These are phyloP conservation scores for Aspergillus unguis DNA, from an alignment of 2,329 filamentous ascomycete genomes.

Conservation along the genomic window DNA sequence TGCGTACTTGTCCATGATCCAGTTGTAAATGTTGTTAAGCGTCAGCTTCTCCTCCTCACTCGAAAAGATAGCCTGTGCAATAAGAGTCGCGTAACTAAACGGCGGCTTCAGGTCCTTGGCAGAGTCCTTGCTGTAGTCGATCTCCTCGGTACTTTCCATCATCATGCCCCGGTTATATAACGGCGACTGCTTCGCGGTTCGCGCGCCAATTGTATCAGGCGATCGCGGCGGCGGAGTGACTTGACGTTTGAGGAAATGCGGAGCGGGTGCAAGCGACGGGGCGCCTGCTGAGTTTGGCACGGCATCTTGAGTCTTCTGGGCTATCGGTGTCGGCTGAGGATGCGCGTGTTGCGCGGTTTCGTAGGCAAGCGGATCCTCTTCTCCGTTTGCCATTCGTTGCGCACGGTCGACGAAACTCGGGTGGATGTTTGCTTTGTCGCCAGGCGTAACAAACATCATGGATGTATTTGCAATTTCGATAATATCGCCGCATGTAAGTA, in stretches of 20 bases:
- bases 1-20: conserved; percentile 85
- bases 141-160: conserved; percentile 53
- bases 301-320: conserved; percentile 14
- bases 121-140: conserved; percentile 67
- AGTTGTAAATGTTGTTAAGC: conserved; percentile 87
- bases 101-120: conserved; percentile 92
- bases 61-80: conserved; percentile 90
- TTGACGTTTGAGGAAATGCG: conserved; percentile 44
- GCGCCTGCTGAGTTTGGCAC: conserved; percentile 25
- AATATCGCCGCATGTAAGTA: conserved; percentile 80
- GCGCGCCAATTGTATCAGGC: conserved; percentile 38
- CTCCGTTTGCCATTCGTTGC: conserved; percentile 42
- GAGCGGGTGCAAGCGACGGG: conserved; percentile 42
- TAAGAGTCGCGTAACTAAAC: conserved; percentile 94
- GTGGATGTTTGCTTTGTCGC: conserved; percentile 67
- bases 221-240: conserved; percentile 41
- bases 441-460: conserved; percentile 98
- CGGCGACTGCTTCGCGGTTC: conserved; percentile 45
- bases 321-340: conserved; percentile 26
- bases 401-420: conserved; percentile 67
- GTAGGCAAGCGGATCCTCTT: conserved; percentile 37
- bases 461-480: conserved; percentile 89
- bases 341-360: conserved; percentile 40
- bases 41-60: conserved; percentile 85
- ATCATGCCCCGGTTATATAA: conserved; percentile 51